Percentiles rank a stretch among this genome's conserved stretches.
Evolutionary conservation across 257 asterid genomes (phyloP).

Genomic region (Leptodermis oblonga): DNA sequence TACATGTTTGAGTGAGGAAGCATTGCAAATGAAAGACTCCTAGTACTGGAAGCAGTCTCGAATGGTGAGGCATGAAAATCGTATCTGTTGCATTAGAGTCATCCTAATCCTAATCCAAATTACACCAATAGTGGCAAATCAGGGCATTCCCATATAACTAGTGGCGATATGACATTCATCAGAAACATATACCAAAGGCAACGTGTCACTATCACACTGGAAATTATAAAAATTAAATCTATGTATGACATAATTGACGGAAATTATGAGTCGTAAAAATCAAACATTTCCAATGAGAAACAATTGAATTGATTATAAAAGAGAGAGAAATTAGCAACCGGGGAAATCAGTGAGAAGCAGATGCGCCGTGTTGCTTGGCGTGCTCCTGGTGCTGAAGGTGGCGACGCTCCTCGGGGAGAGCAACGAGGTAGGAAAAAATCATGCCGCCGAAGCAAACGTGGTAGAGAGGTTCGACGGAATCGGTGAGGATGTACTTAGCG

Average conservation of each 20-base stretch:
- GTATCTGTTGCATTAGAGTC: too few species aligned
- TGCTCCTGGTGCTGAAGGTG: conserved; percentile 77
- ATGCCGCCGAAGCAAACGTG: conserved; percentile 89
- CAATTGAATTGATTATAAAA: too few species aligned
- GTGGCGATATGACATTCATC: neutral
- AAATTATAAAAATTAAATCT: too few species aligned
- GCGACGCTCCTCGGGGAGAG: conserved; percentile 99
- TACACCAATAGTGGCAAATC: too few species aligned
- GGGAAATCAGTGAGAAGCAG: conserved; percentile 44
- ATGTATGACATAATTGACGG: too few species aligned
- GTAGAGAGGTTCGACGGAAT: conserved; percentile 54
- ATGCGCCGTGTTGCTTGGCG: conserved; percentile 22
- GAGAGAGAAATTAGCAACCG: neutral
- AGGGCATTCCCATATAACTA: neutral
- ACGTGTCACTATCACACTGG: too few species aligned
- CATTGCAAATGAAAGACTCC: too few species aligned
- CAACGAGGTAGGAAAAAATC: conserved; percentile 75
- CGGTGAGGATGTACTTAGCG: conserved; percentile 70
- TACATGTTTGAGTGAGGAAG: neutral
- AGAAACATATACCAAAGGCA: too few species aligned
- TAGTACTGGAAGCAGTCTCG: too few species aligned
- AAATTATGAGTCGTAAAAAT: neutral
- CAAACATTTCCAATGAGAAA: neutral
- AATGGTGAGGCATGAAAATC: too few species aligned
- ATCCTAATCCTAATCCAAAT: too few species aligned